Evolutionary conservation across 345 rosid genomes (phyloP).

Genomic region (Eucalyptus tenuipes): DNA sequence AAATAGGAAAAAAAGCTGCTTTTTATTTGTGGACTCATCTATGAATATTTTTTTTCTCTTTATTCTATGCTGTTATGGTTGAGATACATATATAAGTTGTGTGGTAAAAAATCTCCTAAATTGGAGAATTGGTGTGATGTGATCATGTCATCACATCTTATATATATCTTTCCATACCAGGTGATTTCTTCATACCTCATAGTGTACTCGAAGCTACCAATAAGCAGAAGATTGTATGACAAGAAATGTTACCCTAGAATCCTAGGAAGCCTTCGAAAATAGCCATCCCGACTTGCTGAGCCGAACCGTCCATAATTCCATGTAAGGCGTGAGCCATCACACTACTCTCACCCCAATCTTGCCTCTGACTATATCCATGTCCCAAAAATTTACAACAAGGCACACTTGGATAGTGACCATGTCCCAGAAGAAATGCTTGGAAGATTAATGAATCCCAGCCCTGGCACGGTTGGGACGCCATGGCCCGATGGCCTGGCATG

Average conservation of each 20-base stretch:
- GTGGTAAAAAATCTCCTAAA: too few species aligned
- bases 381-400: background rate
- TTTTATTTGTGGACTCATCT: too few species aligned
- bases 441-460: background rate
- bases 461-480: background rate
- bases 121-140: too few species aligned
- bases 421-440: background rate
- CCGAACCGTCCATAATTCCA: background rate
- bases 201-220: background rate
- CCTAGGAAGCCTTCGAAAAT: background rate
- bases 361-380: background rate
- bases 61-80: too few species aligned
- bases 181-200: background rate
- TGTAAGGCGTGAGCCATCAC: background rate
- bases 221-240: background rate
- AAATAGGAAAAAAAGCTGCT: too few species aligned
- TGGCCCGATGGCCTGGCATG: background rate
- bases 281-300: background rate
- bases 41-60: background rate
- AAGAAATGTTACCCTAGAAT: background rate
- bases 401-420: background rate
- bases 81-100: background rate
- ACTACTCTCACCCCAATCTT: background rate
- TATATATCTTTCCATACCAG: background rate
- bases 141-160: background rate